Evolutionary conservation across 345 rosid genomes (phyloP).

Genomic region (Syzygium aqueum): DNA sequence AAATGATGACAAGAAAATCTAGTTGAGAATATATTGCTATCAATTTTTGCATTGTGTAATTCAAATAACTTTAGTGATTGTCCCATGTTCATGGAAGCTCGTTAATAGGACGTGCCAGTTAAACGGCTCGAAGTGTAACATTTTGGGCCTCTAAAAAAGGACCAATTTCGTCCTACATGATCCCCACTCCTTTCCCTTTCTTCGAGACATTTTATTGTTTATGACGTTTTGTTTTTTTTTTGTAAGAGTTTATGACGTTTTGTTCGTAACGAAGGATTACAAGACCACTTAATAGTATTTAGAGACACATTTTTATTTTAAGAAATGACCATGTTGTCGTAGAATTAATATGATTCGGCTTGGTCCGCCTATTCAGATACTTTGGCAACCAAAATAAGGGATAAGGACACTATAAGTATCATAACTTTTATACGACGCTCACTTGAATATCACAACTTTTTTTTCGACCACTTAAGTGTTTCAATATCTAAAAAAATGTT

Average conservation of each 20-base stretch:
- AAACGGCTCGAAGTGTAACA: no score
- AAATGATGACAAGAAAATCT: background rate
- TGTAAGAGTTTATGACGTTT: no score
- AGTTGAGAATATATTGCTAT: background rate
- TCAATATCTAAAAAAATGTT: no score
- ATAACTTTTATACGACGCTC: no score
- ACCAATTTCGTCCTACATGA: no score
- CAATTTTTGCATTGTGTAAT: background rate
- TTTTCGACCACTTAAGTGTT: no score
- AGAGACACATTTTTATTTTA: background rate
- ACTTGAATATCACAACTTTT: no score
- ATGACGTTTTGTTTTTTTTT: no score
- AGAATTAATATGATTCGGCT: background rate
- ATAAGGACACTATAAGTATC: no score
- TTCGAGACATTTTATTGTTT: no score
- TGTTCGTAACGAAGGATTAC: background rate
- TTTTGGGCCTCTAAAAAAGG: no score
- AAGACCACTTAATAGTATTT: background rate
- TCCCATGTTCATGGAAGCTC: background rate
- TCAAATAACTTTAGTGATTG: background rate
- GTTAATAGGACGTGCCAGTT: accelerated
- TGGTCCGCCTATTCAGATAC: accelerated
- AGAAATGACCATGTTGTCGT: background rate
- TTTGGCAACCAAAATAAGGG: background rate
- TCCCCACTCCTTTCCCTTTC: no score